phyloP scores from a whole-genome alignment of 192 early-diverging fungal species.

The Radiomyces spectabilis region DNA sequence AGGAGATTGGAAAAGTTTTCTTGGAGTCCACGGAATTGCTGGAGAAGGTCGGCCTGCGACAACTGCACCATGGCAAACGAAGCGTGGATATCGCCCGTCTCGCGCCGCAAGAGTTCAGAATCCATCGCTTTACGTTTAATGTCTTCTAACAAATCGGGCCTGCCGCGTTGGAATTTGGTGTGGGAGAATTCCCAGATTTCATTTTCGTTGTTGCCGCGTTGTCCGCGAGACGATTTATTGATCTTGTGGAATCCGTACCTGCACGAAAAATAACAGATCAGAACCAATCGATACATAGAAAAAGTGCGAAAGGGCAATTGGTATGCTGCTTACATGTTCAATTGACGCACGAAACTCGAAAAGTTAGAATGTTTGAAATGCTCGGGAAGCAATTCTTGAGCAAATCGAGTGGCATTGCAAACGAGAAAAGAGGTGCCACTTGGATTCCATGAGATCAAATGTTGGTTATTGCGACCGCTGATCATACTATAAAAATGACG shows the following conservation, averaged over 20 bases:
- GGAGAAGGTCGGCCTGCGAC: constrained; percentile 47
- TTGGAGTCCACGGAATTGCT: constrained; percentile 31
- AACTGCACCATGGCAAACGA: constrained; percentile 55
- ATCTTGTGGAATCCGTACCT: constrained; percentile 65
- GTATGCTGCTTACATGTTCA: constrained; percentile 94
- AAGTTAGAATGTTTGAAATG: constrained; percentile 94
- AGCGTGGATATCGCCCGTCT: constrained; percentile 52
- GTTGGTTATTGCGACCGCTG: constrained; percentile 52
- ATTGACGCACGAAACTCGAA: constrained; percentile 84
- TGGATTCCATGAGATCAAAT: constrained; percentile 66
- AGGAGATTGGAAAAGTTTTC: not conserved
- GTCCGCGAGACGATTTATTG: constrained; percentile 59
- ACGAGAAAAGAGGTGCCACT: constrained; percentile 64
- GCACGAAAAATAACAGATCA: constrained; percentile 32
- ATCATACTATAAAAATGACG: constrained; percentile 42
- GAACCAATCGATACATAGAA: constrained; percentile 27
- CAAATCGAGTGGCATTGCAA: constrained; percentile 71
- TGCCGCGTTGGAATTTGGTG: constrained; percentile 50
- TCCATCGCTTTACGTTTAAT: constrained; percentile 71
- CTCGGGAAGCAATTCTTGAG: constrained; percentile 71
- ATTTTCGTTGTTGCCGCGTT: constrained; percentile 53
- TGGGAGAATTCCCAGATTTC: constrained; percentile 70
- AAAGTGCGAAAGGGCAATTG: constrained; percentile 2
- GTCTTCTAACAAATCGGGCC: constrained; percentile 55
- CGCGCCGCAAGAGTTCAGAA: constrained; percentile 49